These are phyloP conservation scores for Phaeoacremonium minimum DNA, from an alignment of 2,329 filamentous ascomycete genomes.

Conservation along the genomic window DNA sequence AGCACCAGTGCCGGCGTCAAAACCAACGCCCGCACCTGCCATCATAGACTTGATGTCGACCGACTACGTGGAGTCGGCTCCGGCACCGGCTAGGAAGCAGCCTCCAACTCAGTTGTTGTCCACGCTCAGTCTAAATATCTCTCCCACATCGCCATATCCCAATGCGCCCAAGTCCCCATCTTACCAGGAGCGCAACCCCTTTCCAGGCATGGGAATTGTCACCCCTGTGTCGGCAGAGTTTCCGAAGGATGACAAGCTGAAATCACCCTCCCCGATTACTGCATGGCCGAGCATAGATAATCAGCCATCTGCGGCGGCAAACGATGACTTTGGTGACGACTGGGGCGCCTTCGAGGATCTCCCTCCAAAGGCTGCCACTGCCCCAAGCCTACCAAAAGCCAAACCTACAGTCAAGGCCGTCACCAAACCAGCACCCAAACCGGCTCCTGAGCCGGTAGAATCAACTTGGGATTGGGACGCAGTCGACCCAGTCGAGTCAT, in stretches of 20 bases:
- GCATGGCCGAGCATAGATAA: slow-evolving; percentile 15
- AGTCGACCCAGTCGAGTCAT: slow-evolving; percentile 22
- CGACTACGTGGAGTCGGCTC: slow-evolving; percentile 24
- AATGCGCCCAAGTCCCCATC: slow-evolving; percentile 41
- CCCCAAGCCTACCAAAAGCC: slow-evolving; percentile 10
- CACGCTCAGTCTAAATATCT: slow-evolving; percentile 20
- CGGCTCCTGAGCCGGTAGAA: slow-evolving; percentile 12
- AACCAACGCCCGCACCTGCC: too few relatives aligned
- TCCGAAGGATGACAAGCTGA: slow-evolving; percentile 21
- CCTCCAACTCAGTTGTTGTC: slow-evolving; percentile 22
- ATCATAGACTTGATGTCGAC: slow-evolving; percentile 34
- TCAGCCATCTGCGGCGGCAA: slow-evolving; percentile 23
- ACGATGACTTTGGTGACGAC: slow-evolving; percentile 41
- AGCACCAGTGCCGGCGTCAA: too few relatives aligned
- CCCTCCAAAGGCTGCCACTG: slow-evolving; percentile 15
- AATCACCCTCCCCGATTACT: slow-evolving; percentile 18
- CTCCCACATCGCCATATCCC: slow-evolving; percentile 29
- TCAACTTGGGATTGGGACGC: slow-evolving; percentile 47
- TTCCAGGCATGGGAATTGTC: slow-evolving; percentile 37
- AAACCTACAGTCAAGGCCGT: slow-evolving; percentile 12
- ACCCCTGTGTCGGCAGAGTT: slow-evolving; percentile 27
- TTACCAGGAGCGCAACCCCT: slow-evolving; percentile 44
- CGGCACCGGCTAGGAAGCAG: slow-evolving; percentile 17
- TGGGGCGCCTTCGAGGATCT: slow-evolving; percentile 50
- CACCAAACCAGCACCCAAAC: slow-evolving; percentile 6